phyloP scores from a whole-genome alignment of 1,284 basidiomycete species.

The Malassezia sp. region DNA sequence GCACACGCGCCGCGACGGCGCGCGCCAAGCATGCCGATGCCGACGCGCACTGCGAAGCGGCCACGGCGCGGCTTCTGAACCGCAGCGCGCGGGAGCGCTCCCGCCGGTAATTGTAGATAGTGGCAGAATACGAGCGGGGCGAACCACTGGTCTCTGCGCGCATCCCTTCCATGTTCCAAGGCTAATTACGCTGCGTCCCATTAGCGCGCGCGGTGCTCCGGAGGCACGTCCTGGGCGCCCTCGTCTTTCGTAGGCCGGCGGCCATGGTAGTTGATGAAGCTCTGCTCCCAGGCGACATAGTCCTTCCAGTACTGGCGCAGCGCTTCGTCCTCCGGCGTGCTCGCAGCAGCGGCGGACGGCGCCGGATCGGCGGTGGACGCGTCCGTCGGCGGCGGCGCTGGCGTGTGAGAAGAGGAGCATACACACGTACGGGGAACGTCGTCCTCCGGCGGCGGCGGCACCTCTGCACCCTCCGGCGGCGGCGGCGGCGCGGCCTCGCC shows the following conservation, averaged over 20 bases:
- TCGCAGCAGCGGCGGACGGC: conserved; percentile 11
- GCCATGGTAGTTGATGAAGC: conserved; percentile 39
- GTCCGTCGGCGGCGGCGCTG: conserved; percentile 7
- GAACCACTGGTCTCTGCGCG: too few relatives aligned
- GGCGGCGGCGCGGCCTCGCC: conserved; percentile 7
- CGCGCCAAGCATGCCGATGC: too few relatives aligned
- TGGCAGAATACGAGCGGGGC: too few relatives aligned
- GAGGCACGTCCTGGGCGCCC: conserved; percentile 39
- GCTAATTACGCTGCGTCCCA: too few relatives aligned
- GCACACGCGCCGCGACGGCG: too few relatives aligned
- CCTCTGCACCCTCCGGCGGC: conserved; percentile 9
- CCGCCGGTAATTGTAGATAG: too few relatives aligned
- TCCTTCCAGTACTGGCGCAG: conserved; percentile 45
- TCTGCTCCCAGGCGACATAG: conserved; percentile 39
- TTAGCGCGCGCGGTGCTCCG: conserved; percentile 33
- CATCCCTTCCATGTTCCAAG: too few relatives aligned
- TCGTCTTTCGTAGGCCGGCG: conserved; percentile 38
- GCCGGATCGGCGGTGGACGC: conserved; percentile 2
- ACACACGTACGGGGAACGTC: conserved; percentile 11
- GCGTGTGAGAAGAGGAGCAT: too few relatives aligned
- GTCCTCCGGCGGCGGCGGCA: conserved; percentile 15
- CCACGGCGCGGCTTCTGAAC: too few relatives aligned
- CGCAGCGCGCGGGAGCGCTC: too few relatives aligned
- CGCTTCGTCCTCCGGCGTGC: conserved; percentile 21
- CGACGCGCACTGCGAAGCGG: too few relatives aligned